phyloP scores from a whole-genome alignment of 108 stramenopile species.

The Parmales sp. region DNA sequence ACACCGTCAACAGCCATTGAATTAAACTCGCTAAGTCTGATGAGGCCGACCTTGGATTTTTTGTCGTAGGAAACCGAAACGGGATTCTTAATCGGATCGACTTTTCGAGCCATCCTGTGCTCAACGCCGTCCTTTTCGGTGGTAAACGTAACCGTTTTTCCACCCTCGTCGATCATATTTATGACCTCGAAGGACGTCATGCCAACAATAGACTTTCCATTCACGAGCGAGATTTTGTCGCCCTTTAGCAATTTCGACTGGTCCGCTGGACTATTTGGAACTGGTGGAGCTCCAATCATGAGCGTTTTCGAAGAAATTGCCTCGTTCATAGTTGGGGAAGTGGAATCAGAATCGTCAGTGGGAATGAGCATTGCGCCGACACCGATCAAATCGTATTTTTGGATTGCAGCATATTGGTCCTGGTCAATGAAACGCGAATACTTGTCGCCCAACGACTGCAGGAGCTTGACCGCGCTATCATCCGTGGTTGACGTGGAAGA shows the following conservation, averaged over 20 bases:
- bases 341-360: conserved; percentile 26
- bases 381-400: conserved; percentile 76
- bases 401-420: conserved; percentile 52
- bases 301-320: background rate
- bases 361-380: conserved; percentile 75
- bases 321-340: background rate
- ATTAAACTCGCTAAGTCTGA: background rate
- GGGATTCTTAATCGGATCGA: background rate
- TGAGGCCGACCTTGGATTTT: background rate
- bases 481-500: too few relatives aligned
- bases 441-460: conserved; percentile 48
- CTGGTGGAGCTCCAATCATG: background rate
- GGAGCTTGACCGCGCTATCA: too few relatives aligned
- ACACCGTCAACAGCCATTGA: background rate
- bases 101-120: background rate
- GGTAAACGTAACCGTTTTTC: too few relatives aligned
- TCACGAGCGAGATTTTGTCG: conserved; percentile 47
- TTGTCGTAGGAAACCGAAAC: background rate
- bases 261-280: background rate
- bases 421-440: conserved; percentile 59
- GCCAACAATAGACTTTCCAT: background rate
- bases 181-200: too few relatives aligned
- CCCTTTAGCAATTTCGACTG: background rate
- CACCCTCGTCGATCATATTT: too few relatives aligned
- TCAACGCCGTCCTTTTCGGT: too few relatives aligned